A percentile compares a stretch with the other conserved stretches of the same genome.
Conservation (phyloP, 768 basidiomycete species). For the Kondoa malvinella region DNA sequence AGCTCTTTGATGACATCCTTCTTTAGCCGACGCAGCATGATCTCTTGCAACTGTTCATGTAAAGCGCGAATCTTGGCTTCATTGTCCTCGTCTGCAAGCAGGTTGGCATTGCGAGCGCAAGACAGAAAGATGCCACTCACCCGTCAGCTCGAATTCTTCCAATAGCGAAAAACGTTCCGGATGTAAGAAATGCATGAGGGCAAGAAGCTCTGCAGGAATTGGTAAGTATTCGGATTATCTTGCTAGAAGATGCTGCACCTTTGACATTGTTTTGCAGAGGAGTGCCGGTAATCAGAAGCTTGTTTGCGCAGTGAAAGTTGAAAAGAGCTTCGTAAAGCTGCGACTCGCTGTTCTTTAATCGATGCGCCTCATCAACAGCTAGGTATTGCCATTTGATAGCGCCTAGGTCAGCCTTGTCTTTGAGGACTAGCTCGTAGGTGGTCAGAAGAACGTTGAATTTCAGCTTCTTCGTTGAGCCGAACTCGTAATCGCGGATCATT, state of each 20-base stretch:
- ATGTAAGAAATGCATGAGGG: constrained; percentile 98
- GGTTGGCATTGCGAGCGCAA: not conserved
- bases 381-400: constrained; percentile 96
- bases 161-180: constrained; percentile 90
- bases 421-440: constrained; percentile 85
- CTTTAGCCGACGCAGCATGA: constrained; percentile 91
- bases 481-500: constrained; percentile 81
- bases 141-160: constrained; percentile 86
- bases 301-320: constrained; percentile 73
- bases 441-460: constrained; percentile 95
- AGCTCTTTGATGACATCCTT: constrained; percentile 87
- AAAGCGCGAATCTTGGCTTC: constrained; percentile 63
- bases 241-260: too few species aligned
- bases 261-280: constrained; percentile 98
- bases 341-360: constrained; percentile 92
- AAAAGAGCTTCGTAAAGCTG: constrained; percentile 87
- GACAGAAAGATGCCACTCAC: constrained; percentile 4
- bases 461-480: constrained; percentile 67
- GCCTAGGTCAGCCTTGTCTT: constrained; percentile 71
- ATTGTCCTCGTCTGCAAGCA: constrained; percentile 53
- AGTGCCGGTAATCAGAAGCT: constrained; percentile 93
- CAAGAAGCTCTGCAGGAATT: constrained; percentile 58
- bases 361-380: constrained; percentile 95
- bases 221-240: not conserved
- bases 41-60: constrained; percentile 72